A percentile compares a stretch with the other conserved stretches of the same genome.
These are phyloP conservation scores for Tetradesmus lagerheimii DNA, from an alignment of 139 green algal species.

Conservation along the genomic window DNA sequence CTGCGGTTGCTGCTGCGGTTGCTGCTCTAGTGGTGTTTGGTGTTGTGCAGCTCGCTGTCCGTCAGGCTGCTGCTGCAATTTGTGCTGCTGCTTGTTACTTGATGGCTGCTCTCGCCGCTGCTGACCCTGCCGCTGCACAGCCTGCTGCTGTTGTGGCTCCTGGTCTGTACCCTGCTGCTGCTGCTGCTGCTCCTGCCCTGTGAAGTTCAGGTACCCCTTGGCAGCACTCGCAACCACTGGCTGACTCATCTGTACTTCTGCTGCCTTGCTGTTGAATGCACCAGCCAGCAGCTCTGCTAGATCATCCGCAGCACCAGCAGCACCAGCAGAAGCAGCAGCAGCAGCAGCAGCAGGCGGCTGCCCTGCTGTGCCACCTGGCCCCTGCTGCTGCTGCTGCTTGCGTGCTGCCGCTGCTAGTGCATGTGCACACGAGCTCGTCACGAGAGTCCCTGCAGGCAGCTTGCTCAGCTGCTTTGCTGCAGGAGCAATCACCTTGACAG, in stretches of 20 bases:
- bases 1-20: constrained; percentile 42
- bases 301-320: neutral
- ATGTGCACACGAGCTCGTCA: constrained; percentile 9
- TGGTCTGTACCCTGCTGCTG: constrained; percentile 35
- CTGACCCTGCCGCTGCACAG: constrained; percentile 17
- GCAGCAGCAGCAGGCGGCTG: neutral
- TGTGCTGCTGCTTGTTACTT: neutral
- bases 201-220: constrained; percentile 1
- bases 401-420: constrained; percentile 4
- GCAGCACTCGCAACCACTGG: neutral
- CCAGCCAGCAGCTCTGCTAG: neutral
- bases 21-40: constrained; percentile 27
- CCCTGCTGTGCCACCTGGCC: neutral
- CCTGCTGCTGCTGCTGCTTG: constrained; percentile 24
- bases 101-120: constrained; percentile 23
- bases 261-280: neutral
- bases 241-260: constrained; percentile 8
- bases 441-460: constrained; percentile 3
- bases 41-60: neutral
- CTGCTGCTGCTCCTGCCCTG: constrained; percentile 29
- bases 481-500: constrained; percentile 18
- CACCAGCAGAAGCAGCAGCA: neutral
- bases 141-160: constrained; percentile 17
- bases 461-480: neutral
- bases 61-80: constrained; percentile 15